Evolutionary conservation across 139 green algal genomes (phyloP).

Genomic region (Mesotaenium endlicherianum): DNA sequence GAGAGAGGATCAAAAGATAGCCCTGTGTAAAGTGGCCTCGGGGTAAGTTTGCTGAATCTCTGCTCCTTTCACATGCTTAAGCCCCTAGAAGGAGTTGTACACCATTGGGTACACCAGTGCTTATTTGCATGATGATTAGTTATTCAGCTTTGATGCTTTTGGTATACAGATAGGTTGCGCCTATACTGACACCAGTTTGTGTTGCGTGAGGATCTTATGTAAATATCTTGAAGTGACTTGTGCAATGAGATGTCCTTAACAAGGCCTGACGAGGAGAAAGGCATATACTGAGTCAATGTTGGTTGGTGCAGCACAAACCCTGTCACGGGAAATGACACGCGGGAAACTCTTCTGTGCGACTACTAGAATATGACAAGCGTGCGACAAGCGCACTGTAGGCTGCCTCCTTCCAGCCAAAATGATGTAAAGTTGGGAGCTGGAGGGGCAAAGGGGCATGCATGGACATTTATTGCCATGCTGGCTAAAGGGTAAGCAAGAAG

Average conservation of each 20-base stretch:
- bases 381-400: not conserved
- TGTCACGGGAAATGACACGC: conserved; percentile 44
- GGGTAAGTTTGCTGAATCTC: conserved; percentile 27
- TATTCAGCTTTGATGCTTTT: not conserved
- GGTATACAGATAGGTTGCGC: too few relatives aligned
- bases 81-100: too few relatives aligned
- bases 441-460: not conserved
- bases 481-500: not conserved
- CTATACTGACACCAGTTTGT: not conserved
- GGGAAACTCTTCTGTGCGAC: conserved; percentile 32
- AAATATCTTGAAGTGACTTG: not conserved
- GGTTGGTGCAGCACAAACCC: conserved; percentile 23
- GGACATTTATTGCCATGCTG: not conserved
- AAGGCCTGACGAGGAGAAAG: not conserved
- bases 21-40: conserved; percentile 35
- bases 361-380: not conserved
- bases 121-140: not conserved
- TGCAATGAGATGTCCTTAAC: not conserved
- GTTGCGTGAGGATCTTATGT: not conserved
- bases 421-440: not conserved
- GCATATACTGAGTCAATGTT: not conserved
- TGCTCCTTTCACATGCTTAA: conserved; percentile 1
- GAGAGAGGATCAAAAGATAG: conserved; percentile 34
- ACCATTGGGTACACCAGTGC: not conserved
- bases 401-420: not conserved